phyloP scores from a whole-genome alignment of 2,329 filamentous ascomycete species.

The Cadophora sp. region DNA sequence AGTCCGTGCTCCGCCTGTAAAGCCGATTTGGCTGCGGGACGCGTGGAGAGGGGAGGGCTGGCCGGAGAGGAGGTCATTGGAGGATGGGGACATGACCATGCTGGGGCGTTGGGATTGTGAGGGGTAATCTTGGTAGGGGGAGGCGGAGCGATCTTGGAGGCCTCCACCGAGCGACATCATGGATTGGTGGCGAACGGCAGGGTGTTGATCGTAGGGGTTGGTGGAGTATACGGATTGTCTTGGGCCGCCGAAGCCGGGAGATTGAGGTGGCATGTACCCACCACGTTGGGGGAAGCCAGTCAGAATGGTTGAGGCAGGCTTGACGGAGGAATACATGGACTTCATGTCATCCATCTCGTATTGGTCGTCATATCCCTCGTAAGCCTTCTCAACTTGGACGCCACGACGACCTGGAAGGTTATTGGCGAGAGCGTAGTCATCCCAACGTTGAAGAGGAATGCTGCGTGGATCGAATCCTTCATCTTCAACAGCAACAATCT shows the following conservation, averaged over 20 bases:
- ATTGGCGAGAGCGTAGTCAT: conserved; percentile 89
- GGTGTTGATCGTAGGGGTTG: conserved; percentile 56
- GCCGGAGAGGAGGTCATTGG: conserved; percentile 46
- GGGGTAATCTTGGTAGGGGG: conserved; percentile 64
- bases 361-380: conserved; percentile 74
- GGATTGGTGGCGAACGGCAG: conserved; percentile 65
- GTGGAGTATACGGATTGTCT: conserved; percentile 48
- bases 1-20: conserved; percentile 55
- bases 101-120: conserved; percentile 54
- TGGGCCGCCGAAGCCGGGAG: conserved; percentile 70
- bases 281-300: conserved; percentile 77
- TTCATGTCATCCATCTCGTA: conserved; percentile 99
- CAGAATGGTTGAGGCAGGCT: conserved; percentile 84
- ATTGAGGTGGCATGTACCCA: conserved; percentile 82
- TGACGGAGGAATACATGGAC: conserved; percentile 91
- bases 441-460: conserved; percentile 95
- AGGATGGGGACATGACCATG: conserved; percentile 63
- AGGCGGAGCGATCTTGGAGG: conserved; percentile 56
- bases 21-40: conserved; percentile 47
- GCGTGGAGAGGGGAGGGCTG: conserved; percentile 44
- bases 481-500: conserved; percentile 85
- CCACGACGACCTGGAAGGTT: conserved; percentile 91
- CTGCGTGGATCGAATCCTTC: conserved; percentile 90
- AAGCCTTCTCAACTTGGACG: conserved; percentile 68
- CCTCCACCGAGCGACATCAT: conserved; percentile 67